These are phyloP conservation scores for Datisca glomerata DNA, from an alignment of 306 rosid genomes.

Conservation along the genomic window DNA sequence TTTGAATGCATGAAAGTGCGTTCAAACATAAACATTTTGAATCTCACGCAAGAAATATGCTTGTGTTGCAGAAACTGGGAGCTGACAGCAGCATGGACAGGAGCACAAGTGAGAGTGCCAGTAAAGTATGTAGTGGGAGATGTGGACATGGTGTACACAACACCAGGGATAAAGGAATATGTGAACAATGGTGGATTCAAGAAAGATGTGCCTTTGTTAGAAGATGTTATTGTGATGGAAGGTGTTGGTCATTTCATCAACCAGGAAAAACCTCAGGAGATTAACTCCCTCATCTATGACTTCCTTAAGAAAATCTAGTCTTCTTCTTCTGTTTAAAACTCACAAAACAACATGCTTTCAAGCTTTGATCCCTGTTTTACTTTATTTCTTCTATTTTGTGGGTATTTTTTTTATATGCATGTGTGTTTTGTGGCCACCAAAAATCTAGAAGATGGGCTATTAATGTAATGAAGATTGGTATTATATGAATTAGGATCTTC, in stretches of 20 bases:
- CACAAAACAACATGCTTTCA: no score
- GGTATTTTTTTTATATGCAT: no score
- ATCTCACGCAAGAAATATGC: no score
- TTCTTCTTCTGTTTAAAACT: no score
- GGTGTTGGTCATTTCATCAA: conserved; percentile 54
- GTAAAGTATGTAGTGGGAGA: conserved; percentile 72
- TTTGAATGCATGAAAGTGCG: no score
- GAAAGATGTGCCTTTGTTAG: conserved; percentile 40
- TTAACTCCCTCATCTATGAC: conserved; percentile 41
- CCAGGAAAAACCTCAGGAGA: conserved; percentile 47
- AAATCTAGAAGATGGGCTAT: no score
- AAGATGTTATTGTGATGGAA: conserved; percentile 48
- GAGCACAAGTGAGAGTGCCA: conserved; percentile 43
- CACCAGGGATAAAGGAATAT: conserved; percentile 39
- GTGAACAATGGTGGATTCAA: conserved; percentile 58
- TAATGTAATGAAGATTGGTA: no score
- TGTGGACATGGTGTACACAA: conserved; percentile 42
- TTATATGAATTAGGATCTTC: no score
- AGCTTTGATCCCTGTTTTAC: no score
- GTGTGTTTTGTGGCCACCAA: no score
- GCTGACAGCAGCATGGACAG: conserved; percentile 56
- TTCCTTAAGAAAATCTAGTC: conserved; percentile 32
- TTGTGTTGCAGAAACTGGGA: conserved; percentile 56
- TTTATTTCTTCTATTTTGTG: no score
- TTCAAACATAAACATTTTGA: no score